Conservation (phyloP, 2,329 filamentous ascomycete species). For the Lachnellula arida region DNA sequence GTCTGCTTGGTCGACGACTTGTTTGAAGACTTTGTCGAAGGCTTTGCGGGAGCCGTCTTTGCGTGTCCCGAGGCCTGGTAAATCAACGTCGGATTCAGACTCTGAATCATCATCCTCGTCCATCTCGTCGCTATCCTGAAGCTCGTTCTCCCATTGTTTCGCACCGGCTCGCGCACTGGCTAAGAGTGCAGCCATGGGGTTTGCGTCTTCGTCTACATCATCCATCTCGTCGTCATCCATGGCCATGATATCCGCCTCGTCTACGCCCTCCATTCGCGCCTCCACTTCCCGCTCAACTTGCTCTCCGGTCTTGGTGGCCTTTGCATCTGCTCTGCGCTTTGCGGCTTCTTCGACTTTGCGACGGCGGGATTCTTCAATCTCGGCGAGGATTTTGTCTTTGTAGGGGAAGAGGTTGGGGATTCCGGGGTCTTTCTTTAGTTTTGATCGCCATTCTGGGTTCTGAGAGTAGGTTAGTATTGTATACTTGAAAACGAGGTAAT, state of each 20-base stretch:
- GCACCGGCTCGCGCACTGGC: conserved; percentile 74
- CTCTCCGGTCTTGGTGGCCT: conserved; percentile 56
- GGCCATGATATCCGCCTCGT: conserved; percentile 46
- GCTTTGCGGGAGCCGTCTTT: conserved; percentile 71
- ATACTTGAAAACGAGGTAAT: conserved; percentile 49
- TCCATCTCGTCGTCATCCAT: conserved; percentile 48
- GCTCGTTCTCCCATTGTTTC: conserved; percentile 41
- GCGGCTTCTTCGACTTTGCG: conserved; percentile 75
- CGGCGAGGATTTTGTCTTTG: conserved; percentile 90
- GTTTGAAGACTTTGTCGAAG: conserved; percentile 95
- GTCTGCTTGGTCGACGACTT: conserved; percentile 82
- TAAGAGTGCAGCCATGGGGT: conserved; percentile 78
- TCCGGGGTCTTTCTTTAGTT: conserved; percentile 94
- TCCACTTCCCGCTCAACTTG: conserved; percentile 40
- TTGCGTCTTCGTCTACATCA: conserved; percentile 61
- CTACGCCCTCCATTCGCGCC: conserved; percentile 40
- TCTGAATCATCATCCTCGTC: conserved; percentile 48
- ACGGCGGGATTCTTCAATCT: conserved; percentile 85
- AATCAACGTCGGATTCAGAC: conserved; percentile 42
- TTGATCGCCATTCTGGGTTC: conserved; percentile 94
- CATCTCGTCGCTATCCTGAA: conserved; percentile 45
- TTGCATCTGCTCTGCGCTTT: conserved; percentile 66
- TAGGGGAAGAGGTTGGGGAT: conserved; percentile 97
- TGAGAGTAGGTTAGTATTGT: conserved; percentile 41
- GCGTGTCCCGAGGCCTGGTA: conserved; percentile 47